Evolutionary conservation across 345 rosid species (phyloP), one percentile per base, ranked within the genome.

Genomic region (Garcia nutans): DNA sequence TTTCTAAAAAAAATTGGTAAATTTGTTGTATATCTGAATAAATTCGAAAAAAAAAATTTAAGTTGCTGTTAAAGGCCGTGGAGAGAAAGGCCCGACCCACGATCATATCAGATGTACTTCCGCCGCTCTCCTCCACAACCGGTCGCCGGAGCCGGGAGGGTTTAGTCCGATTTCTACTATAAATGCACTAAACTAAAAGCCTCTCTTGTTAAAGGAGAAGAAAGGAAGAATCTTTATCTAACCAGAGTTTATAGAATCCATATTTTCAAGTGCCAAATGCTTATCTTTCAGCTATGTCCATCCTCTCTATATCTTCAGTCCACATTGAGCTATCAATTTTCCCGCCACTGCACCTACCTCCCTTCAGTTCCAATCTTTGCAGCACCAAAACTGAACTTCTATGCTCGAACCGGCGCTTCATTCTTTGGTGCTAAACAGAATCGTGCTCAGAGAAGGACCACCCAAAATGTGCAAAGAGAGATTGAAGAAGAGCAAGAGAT

Each of bases 241-340:
- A 24, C 11, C 11, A 59, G 3, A 10, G 1, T 23, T 2, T 12
- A 28, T 3, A 2, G 15, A 60, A 24, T 10, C 26, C 31, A 62
- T n/a, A 50, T 10, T 50, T 50, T 50, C 55, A 12, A 50, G 16
- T 1, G 5, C 47, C 45, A 62, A 73, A 75, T 75, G 77, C 22
- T 65, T 15, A 24, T 44, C 49, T 42, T 41, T 22, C 22, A 9
- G 37, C 72, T 37, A 8, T 75, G 63, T 37, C 9, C 71, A 8
- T 65, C 55, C 8, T 10, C 11, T 66, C 62, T 16, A 41, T 41
- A 24, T 20, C 49, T 23, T 44, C 33, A 50, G 24, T 50, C 33
- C 49, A 50, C 44, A 19, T 63, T 19, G 7, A 23, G 8, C 68
- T 52, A 26, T 23, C 42, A 60, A 60, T 13, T 72, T 49, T 72